Base-by-base conservation (phyloP, 768 basidiomycete genomes). In the Termitomyces sp. region DNA sequence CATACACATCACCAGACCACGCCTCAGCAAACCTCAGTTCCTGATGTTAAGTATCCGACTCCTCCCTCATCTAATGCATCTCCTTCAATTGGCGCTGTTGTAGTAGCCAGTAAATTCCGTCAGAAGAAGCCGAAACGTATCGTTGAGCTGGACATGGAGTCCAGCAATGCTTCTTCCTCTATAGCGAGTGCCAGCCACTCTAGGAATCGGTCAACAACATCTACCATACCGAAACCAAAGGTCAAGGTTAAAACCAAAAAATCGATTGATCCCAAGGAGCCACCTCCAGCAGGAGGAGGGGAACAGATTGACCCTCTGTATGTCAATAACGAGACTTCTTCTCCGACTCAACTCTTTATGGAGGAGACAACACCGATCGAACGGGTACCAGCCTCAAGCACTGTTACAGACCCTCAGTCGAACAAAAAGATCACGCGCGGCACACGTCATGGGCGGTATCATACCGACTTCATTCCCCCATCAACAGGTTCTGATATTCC, bases 61-160 rank as follows among this genome's bases (percentile, higher is more conserved):
- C 67, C 74, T n/a, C 70, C 75, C 0, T 77, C 76, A 2, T 76
- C 73, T 40, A 67, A 74, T 40, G 65, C 74, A 6, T 81, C 84
- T 1, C 80, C 86, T 7, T 71, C 74, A 55, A 67, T 80, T 16
- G 66, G 59, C 33, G 71, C 74, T 9, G 69, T 70, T 3, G 70
- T 72, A 13, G 71, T 72, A 22, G 55, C 66, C 11, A 72, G 72
- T 3, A 80, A 79, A 57, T 70, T 76, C 38, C 79, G 80, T 58
- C 78, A 78, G 57, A 86, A 84, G 71, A 88, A 82, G 70, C 71
- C 74, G 52, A 90, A 86, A 65, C 85, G 92, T 16, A 87, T 94
- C 54, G 92, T 94, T 22, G 84, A 92, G 62, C 74, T 94, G 54
- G 84, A 87, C 63, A 81, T 72, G n/a, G 77, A 75, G 26, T 66